These are phyloP conservation scores for Pseudocercospora crystallina DNA, from an alignment of 2,329 filamentous ascomycete genomes.

Conservation along the genomic window DNA sequence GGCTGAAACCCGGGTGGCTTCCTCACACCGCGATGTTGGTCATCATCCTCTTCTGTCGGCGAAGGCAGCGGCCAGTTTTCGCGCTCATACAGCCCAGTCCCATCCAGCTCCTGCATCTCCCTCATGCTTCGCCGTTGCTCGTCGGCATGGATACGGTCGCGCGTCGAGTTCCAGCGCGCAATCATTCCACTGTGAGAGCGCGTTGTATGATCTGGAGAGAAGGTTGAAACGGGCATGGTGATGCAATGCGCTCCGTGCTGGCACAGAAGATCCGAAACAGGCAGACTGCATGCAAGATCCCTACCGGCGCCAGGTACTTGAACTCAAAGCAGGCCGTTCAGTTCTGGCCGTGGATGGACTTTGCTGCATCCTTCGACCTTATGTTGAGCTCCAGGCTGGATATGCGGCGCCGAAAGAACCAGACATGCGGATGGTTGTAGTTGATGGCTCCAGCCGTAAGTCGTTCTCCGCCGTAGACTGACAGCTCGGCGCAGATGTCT, in stretches of 20 bases:
- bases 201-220: slow-evolving; percentile 23
- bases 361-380: too few species aligned
- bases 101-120: slow-evolving; percentile 32
- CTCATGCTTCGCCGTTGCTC: slow-evolving; percentile 28
- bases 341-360: too few species aligned
- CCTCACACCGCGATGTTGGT: slow-evolving; percentile 2
- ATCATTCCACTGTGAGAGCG: slow-evolving; percentile 24
- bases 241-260: slow-evolving; percentile 22
- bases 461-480: too few species aligned
- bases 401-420: too few species aligned
- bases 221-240: slow-evolving; percentile 33
- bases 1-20: not conserved
- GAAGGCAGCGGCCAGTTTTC: slow-evolving; percentile 30
- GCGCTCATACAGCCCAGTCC: slow-evolving; percentile 29
- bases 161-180: slow-evolving; percentile 29
- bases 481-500: too few species aligned
- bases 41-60: slow-evolving; percentile 1
- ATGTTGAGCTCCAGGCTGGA: too few species aligned
- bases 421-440: too few species aligned
- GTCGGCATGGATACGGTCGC: slow-evolving; percentile 30
- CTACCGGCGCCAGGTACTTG: too few species aligned
- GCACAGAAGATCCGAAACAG: slow-evolving; percentile 13
- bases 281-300: slow-evolving; percentile 21
- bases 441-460: too few species aligned
- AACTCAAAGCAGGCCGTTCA: too few species aligned